Conservation (phyloP, 2,329 filamentous ascomycete genomes). For the Periglandula ipomoeae region DNA sequence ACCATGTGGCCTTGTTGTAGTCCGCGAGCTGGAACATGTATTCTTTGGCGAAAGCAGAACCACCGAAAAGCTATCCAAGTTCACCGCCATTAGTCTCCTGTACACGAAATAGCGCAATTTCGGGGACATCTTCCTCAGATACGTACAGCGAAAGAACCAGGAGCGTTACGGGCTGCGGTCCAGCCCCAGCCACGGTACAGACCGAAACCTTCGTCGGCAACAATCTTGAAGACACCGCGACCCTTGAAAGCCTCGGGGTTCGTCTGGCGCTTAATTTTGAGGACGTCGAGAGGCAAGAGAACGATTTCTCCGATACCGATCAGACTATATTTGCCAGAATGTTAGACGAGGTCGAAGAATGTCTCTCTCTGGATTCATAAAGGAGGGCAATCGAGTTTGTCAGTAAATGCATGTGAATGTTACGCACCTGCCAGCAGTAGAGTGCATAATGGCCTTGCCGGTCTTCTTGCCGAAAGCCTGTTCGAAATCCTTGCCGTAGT, state of each 20-base stretch:
- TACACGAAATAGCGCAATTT: background rate
- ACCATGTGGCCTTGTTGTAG: conserved; percentile 92
- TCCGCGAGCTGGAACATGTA: conserved; percentile 83
- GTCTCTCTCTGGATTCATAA: no score
- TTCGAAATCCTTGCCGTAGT: conserved; percentile 82
- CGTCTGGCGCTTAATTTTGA: conserved; percentile 99
- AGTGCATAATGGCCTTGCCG: conserved; percentile 97
- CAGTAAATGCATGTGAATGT: background rate
- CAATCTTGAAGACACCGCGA: conserved; percentile 80
- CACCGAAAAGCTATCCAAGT: conserved; percentile 76
- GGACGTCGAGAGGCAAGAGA: conserved; percentile 85
- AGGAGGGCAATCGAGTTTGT: background rate
- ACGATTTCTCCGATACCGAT: conserved; percentile 98
- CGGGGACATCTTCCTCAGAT: background rate
- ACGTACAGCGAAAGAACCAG: conserved; percentile 89
- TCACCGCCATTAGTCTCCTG: background rate
- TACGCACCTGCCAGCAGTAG: conserved; percentile 75
- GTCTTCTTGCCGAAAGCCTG: conserved; percentile 89
- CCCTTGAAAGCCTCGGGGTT: conserved; percentile 97
- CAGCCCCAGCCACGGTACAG: conserved; percentile 95
- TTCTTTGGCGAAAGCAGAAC: conserved; percentile 94
- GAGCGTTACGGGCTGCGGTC: conserved; percentile 95
- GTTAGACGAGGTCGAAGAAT: background rate
- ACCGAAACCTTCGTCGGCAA: conserved; percentile 89
- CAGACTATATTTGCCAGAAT: conserved; percentile 43